Conservation (phyloP, 1,139 yeast genomes). For the Pichia sp. region DNA sequence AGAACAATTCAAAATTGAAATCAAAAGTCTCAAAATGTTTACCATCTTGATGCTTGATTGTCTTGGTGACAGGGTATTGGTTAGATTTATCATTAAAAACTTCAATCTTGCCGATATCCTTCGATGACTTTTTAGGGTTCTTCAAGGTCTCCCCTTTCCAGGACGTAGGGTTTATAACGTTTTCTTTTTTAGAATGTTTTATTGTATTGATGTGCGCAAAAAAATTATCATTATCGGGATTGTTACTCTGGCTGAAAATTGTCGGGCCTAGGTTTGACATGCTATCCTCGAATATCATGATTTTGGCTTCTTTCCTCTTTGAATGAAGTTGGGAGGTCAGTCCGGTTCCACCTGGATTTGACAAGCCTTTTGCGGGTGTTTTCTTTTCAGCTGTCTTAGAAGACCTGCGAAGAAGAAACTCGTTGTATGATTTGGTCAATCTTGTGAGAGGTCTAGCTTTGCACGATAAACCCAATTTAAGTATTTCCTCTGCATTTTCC, state of each 20-base stretch:
- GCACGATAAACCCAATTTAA: constrained; percentile 54
- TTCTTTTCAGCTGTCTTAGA: constrained; percentile 6
- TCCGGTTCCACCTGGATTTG: constrained; percentile 26
- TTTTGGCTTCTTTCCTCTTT: constrained; percentile 17
- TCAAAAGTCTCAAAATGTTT: constrained; percentile 63
- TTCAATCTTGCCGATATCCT: constrained; percentile 15
- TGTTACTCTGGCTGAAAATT: constrained; percentile 1
- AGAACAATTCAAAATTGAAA: constrained; percentile 56
- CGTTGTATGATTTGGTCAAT: constrained; percentile 46
- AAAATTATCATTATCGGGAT: neutral
- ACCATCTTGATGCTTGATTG: constrained; percentile 48
- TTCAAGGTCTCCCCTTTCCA: constrained; percentile 64
- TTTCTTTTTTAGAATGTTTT: constrained; percentile 60
- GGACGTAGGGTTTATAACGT: constrained; percentile 50
- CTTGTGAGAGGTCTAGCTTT: constrained; percentile 64
- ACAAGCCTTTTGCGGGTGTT: constrained; percentile 8
- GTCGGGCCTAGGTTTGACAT: neutral
- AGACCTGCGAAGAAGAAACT: constrained; percentile 41
- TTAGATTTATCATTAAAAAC: constrained; percentile 25
- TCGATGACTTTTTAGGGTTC: constrained; percentile 18
- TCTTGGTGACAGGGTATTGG: constrained; percentile 34
- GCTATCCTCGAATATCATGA: constrained; percentile 21
- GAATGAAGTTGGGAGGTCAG: constrained; percentile 3
- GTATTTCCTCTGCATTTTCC: constrained; percentile 62
- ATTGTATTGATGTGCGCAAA: constrained; percentile 44